Conservation (phyloP, 129 eudicot genomes). For the carrot (Daucus carota) region DNA sequence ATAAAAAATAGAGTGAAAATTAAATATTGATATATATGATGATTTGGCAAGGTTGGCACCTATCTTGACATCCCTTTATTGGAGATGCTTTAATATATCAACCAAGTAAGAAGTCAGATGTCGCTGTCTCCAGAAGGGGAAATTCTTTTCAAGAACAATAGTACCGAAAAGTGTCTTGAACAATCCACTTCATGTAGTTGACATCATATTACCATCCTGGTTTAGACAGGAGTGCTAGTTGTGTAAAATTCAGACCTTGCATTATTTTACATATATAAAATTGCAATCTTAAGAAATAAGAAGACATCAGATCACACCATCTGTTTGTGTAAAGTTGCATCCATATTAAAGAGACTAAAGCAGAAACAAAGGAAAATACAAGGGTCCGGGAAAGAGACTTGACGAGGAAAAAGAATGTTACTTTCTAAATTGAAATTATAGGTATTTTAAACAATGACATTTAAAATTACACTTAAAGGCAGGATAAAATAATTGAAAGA, state of each 20-base stretch:
- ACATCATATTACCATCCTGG: neutral
- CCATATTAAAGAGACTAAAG: conserved; percentile 11
- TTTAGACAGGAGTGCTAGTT: neutral
- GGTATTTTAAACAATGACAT: neutral
- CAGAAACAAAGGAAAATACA: neutral
- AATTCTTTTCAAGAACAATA: neutral
- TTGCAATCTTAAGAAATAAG: neutral
- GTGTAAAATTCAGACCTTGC: neutral
- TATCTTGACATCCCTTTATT: too few species aligned
- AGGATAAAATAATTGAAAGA: neutral
- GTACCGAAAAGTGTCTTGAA: neutral
- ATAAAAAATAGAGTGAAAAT: too few species aligned
- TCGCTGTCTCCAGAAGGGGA: neutral
- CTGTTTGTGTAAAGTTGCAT: neutral
- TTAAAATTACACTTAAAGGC: too few species aligned
- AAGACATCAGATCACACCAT: conserved; percentile 3
- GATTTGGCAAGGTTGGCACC: too few species aligned
- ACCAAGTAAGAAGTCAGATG: neutral
- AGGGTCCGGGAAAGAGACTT: neutral
- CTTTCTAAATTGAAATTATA: neutral
- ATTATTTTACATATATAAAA: conserved; percentile 2
- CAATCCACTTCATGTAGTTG: neutral
- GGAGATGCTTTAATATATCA: too few species aligned
- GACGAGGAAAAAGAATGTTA: neutral
- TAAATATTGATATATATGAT: too few species aligned